Base-by-base conservation (phyloP, 495 filamentous ascomycete genomes). In the Hyphodiscus hymeniophilus region DNA sequence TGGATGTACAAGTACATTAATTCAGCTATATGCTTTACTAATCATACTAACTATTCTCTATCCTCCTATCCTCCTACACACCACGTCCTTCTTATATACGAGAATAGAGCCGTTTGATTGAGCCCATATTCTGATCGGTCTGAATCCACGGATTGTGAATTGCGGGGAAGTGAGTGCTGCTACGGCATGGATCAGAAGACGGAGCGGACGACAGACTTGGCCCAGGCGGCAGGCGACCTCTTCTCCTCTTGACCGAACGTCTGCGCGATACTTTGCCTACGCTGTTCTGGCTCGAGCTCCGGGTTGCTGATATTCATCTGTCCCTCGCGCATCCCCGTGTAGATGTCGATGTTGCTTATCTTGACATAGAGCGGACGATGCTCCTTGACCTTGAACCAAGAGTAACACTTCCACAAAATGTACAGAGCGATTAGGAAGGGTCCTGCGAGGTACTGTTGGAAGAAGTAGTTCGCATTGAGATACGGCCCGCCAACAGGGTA, bases 381-480 rank as follows among this genome's bases (percentile, higher is more conserved):
- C 12, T 23, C 23, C 24, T 34, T 33, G 2, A 1, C 3, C 45
- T 53, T 60, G 26, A 68, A 20, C 55, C 71, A 71, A 62, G 66
- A 84, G 49, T 58, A 66, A 30, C 68, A 12, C 54, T 73, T 74
- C 66, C 68, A 71, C 42, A 54, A 52, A 2, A 73, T 12, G 51
- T 69, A 74, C 20, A 73, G 58, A 17, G 72, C 39, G 2, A 89
- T 51, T 20, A 95, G 85, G 38, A 97, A 77, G 0, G 92, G 92
- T 0, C 78, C 80, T 6, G 87, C 85, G 16, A 95, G 70, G 57
- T 89, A 98, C 40, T 73, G 74, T 22, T 74, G 39, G 63, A 98
- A 97, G 67, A 92, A 96, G 44, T 66, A 76, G 52, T 80, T 52
- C 0, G 73, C 77, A 0, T 62, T 48, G 0, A 52, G 63, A 51